phyloP scores from a whole-genome alignment of 306 rosid genomes.

The Nissolia schottii region DNA sequence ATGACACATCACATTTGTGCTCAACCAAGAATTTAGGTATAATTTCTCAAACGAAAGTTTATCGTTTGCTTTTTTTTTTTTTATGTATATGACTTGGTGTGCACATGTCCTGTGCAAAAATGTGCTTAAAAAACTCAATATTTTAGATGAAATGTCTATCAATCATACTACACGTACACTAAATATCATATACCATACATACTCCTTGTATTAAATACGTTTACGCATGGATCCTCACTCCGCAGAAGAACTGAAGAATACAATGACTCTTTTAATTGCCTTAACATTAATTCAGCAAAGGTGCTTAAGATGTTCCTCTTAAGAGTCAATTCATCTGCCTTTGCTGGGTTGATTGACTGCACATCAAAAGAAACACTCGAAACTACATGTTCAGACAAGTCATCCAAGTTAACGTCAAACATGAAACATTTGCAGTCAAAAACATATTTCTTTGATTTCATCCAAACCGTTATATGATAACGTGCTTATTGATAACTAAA shows the following conservation, averaged over 20 bases:
- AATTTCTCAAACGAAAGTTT: not conserved
- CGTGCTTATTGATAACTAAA: too few relatives aligned
- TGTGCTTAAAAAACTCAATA: not conserved
- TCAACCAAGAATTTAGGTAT: too few relatives aligned
- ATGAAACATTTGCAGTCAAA: not conserved
- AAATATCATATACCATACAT: too few relatives aligned
- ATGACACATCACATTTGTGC: too few relatives aligned
- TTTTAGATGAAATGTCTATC: not conserved
- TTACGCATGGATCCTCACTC: too few relatives aligned
- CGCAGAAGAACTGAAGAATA: not conserved
- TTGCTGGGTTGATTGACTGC: slow-evolving; percentile 77
- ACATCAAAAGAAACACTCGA: not conserved
- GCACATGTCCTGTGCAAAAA: slow-evolving; percentile 4
- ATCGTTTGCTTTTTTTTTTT: not conserved
- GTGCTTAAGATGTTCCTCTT: slow-evolving; percentile 80
- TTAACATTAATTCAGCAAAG: slow-evolving; percentile 49
- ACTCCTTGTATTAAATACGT: too few relatives aligned
- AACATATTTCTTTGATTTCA: not conserved
- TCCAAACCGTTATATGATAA: too few relatives aligned
- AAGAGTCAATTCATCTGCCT: slow-evolving; percentile 80
- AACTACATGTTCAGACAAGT: not conserved
- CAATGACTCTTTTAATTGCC: slow-evolving; percentile 10
- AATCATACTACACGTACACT: too few relatives aligned
- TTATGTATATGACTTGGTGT: not conserved
- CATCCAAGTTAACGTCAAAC: not conserved